phyloP scores from a whole-genome alignment of 2,329 filamentous ascomycete genomes.

The Dactylonectria macrodidyma region DNA sequence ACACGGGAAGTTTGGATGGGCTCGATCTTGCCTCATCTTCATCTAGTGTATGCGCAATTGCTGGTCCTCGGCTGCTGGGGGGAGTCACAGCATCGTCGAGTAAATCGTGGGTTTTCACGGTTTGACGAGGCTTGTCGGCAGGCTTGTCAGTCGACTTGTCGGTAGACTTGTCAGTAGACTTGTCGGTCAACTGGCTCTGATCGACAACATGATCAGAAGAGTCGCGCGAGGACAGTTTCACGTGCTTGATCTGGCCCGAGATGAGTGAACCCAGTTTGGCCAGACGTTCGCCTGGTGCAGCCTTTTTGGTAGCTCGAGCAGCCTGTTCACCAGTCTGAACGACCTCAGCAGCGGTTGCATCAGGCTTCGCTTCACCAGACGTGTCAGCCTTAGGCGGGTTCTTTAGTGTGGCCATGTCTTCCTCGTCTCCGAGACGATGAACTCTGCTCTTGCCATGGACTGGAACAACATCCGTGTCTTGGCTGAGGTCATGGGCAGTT shows the following conservation, averaged over 20 bases:
- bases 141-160: too few species aligned
- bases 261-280: conserved; percentile 15
- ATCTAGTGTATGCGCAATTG: conserved; percentile 35
- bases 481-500: conserved; percentile 29
- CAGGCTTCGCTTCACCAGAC: conserved; percentile 31
- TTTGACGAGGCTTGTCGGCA: too few species aligned
- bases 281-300: too few species aligned
- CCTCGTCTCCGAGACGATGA: conserved; percentile 32
- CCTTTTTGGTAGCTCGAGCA: too few species aligned
- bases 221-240: conserved; percentile 8
- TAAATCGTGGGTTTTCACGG: too few species aligned
- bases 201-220: conserved; percentile 34
- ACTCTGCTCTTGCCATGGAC: conserved; percentile 3
- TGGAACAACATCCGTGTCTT: conserved; percentile 24
- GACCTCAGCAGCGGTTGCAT: conserved; percentile 16
- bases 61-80: conserved; percentile 4
- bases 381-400: conserved; percentile 31
- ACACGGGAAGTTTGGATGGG: conserved; percentile 13
- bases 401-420: conserved; percentile 32
- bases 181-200: conserved; percentile 27
- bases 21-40: conserved; percentile 29
- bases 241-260: conserved; percentile 25
- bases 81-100: too few species aligned
- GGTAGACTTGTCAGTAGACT: neutral
- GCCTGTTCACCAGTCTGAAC: neutral